Base-by-base conservation (phyloP, 2,329 filamentous ascomycete genomes). In the Conoideocrella luteorostrata region DNA sequence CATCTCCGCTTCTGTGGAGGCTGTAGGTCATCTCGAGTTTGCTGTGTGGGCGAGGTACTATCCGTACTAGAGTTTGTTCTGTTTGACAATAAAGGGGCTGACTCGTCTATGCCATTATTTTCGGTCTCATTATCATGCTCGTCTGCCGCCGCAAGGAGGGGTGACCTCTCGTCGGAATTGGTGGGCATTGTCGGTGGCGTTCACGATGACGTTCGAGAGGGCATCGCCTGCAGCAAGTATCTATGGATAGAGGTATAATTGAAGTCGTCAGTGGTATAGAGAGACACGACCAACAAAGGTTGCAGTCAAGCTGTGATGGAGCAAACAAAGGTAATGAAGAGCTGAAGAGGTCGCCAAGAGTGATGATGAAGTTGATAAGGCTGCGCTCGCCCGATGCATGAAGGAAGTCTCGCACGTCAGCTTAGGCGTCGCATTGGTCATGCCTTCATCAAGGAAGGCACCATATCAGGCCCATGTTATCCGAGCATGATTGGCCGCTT, bases 61-160 rank as follows among this genome's bases (percentile, higher is more conserved):
- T 52, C 71, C 24, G 34, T 35, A 32, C 22, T 41, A 35, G 47
- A 15, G 18, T 38, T 37, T 40, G 24, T 50, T 22, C 43, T 48
- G 13, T 53, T 58, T 5, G 64, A 61, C 1, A 80, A 66, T 12
- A 80, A 66, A 15, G 75, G 75, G n/a, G 75, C 72, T n/a, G 69
- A 66, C 52, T 80, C 76, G 32, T 51, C 58, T 17, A 49, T 54
- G 43, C 45, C 54, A 26, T 41, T 7, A 3, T 21, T 9, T 34
- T 20, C 35, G 15, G 12, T 41, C 33, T 53, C 48, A 39, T 52
- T 46, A n/a, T 61, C 58, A 35, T 36, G 43, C 37, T 54, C 48
- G 36, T 53, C 47, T 17, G 59, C 58, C 24, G 59, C 55, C 12
- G 65, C 58, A 35, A 74, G 62, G 46, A 77, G 60, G 29, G 70